Conservation (phyloP, 208 protist species). For the Acanthamoeba lenticulata region DNA sequence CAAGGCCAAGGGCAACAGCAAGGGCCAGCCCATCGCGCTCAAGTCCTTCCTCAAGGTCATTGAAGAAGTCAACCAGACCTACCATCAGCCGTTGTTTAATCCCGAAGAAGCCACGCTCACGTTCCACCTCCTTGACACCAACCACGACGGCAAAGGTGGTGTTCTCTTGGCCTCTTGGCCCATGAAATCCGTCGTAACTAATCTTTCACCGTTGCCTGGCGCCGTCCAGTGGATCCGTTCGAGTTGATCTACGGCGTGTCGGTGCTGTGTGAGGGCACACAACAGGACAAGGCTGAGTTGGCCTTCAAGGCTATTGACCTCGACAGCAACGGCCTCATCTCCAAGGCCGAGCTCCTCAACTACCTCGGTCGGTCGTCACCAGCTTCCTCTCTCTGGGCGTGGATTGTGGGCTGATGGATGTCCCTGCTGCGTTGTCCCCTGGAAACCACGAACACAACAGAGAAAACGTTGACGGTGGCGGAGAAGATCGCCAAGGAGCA, state of each 20-base stretch:
- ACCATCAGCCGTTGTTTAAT: slow-evolving; percentile 39
- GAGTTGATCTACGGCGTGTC: slow-evolving; percentile 57
- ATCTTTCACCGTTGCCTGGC: too few relatives aligned
- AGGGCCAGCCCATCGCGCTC: slow-evolving; percentile 16
- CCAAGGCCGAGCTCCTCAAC: slow-evolving; percentile 24
- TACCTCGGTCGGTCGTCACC: too few relatives aligned
- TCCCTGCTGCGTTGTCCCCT: too few relatives aligned
- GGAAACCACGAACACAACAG: too few relatives aligned
- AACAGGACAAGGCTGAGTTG: slow-evolving; percentile 27
- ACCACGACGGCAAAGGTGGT: slow-evolving; percentile 35
- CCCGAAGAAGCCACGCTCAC: neutral
- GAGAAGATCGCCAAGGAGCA: slow-evolving; percentile 62
- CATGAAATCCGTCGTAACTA: neutral
- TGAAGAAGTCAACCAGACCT: slow-evolving; percentile 37
- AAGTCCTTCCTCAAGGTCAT: slow-evolving; percentile 45
- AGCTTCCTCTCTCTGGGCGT: too few relatives aligned
- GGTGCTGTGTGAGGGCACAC: slow-evolving; percentile 20
- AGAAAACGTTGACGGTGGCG: neutral
- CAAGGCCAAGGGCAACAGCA: slow-evolving; percentile 29
- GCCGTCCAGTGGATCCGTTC: slow-evolving; percentile 24
- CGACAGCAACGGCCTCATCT: slow-evolving; percentile 26
- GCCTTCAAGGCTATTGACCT: slow-evolving; percentile 50
- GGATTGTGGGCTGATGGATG: too few relatives aligned
- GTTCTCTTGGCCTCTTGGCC: neutral
- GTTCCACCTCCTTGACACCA: slow-evolving; percentile 29